Base-by-base conservation (phyloP, 73 alveolate species). In the Paramecium sonneborni region DNA sequence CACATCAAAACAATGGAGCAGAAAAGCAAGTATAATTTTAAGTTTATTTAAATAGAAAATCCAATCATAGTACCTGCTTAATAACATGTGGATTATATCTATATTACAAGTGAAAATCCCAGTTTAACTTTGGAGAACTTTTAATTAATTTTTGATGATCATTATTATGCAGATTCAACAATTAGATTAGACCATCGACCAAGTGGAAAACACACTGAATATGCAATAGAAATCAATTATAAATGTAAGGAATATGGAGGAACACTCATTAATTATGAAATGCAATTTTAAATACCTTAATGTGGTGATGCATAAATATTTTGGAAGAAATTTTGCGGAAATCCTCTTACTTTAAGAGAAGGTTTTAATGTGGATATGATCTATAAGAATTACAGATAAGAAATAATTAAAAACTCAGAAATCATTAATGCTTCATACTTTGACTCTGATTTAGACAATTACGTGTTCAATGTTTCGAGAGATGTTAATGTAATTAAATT, bases 281-380 rank as follows among this genome's bases (percentile, higher is more conserved):
- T 74, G 58, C 57, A 28, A 21, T 74, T 74, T 39, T 28, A 34
- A 74, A 32, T 74, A 21, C 87, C 87, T 34, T 9, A 34, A 21
- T 74, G 87, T n/a, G 87, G 87, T n/a, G 87, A 74, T 34, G 67
- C 87, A 5, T 39, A 74, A 74, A 35, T 74, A 10, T 74, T 28
- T 74, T 74, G 87, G 87, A 74, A 74, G 58, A 74, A 74, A 74
- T 37, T 74, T 9, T 74, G 87, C 32, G 87, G 87, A 12, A 74
- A 74, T 39, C 87, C 87, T 34, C 68, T 74, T 4, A 37, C 56
- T 12, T 74, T 23, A 20, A 74, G 87, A 74, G 87, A 74, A 21
- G 87, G 87, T 0, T 74, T 74, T 37, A 37, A 20, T 37, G 87
- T 74, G 18, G 87, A 74, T 37, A 74, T 74, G 87, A 32, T 39